A percentile compares a stretch with the other conserved stretches of the same genome.
These are phyloP conservation scores for Flueggea neowawraea DNA, from an alignment of 441 rosid species.

Conservation along the genomic window DNA sequence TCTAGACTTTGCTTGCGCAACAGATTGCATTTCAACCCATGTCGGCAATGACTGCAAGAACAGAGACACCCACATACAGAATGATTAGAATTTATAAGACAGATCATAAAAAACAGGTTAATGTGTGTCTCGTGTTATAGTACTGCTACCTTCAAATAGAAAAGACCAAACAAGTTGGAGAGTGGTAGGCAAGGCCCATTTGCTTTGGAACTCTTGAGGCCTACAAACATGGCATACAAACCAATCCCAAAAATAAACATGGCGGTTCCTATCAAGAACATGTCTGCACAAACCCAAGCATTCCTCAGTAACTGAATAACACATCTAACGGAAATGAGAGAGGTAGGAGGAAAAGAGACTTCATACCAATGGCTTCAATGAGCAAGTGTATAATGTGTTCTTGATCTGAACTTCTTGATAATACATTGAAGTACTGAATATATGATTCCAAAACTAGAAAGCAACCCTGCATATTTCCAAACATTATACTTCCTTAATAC, in stretches of 20 bases:
- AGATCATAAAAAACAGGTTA: background rate
- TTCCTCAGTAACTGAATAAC: background rate
- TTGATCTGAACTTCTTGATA: slow-evolving; percentile 32
- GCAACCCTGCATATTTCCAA: slow-evolving; percentile 51
- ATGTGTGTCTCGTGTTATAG: background rate
- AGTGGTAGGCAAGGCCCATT: slow-evolving; percentile 21
- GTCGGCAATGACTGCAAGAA: slow-evolving; percentile 43
- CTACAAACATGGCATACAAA: slow-evolving; percentile 56
- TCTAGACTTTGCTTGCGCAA: slow-evolving; percentile 59
- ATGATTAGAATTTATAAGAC: background rate
- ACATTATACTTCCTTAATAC: background rate
- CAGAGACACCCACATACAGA: background rate
- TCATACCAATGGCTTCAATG: slow-evolving; percentile 77
- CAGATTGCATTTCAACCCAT: slow-evolving; percentile 51
- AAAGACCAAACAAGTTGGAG: slow-evolving; percentile 59
- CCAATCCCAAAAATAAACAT: slow-evolving; percentile 64
- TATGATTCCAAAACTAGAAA: slow-evolving; percentile 43
- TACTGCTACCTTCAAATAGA: slow-evolving; percentile 31
- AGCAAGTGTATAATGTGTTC: slow-evolving; percentile 42
- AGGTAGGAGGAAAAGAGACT: background rate
- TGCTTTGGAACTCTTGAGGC: slow-evolving; percentile 27
- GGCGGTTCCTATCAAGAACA: slow-evolving; percentile 65
- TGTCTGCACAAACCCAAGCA: slow-evolving; percentile 36
- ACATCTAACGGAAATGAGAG: background rate
- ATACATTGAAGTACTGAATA: slow-evolving; percentile 33